A percentile compares a stretch with the other conserved stretches of the same genome.
Evolutionary conservation across 2,329 filamentous ascomycete genomes (phyloP).

Genomic region (Ramularia endophylla): DNA sequence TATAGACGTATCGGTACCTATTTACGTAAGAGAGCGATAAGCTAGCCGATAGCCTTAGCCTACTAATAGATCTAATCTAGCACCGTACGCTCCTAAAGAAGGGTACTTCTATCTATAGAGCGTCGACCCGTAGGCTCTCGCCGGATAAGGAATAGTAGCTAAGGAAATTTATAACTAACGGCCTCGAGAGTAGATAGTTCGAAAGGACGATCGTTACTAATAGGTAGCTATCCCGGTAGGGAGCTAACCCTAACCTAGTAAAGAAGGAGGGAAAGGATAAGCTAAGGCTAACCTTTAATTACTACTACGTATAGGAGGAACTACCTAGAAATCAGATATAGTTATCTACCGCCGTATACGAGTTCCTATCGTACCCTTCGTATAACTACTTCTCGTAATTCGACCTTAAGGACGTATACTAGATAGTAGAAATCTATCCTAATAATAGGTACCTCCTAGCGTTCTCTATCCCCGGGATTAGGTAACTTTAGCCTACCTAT

Average conservation of each 20-base stretch:
- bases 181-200: too few relatives aligned
- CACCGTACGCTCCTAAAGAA: too few relatives aligned
- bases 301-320: conserved; percentile 4
- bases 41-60: too few relatives aligned
- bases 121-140: too few relatives aligned
- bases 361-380: not conserved
- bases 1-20: too few relatives aligned
- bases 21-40: too few relatives aligned
- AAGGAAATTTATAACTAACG: too few relatives aligned
- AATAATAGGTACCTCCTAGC: conserved; percentile 3
- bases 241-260: conserved; percentile 1
- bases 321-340: conserved; percentile 1
- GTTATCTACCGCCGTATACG: not conserved
- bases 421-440: conserved; percentile 3
- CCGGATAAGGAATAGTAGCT: too few relatives aligned
- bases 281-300: conserved; percentile 2
- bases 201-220: too few relatives aligned
- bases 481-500: conserved; percentile 2
- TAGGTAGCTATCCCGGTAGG: conserved; percentile 2
- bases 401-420: conserved; percentile 6
- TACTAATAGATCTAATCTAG: too few relatives aligned
- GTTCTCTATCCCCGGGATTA: conserved; percentile 1
- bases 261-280: conserved; percentile 1
- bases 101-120: too few relatives aligned
- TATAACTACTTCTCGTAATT: conserved; percentile 1